Evolutionary conservation across 257 asterid species (phyloP), one percentile per base, ranked within the genome.

Genomic region (Fraxinus anomala): DNA sequence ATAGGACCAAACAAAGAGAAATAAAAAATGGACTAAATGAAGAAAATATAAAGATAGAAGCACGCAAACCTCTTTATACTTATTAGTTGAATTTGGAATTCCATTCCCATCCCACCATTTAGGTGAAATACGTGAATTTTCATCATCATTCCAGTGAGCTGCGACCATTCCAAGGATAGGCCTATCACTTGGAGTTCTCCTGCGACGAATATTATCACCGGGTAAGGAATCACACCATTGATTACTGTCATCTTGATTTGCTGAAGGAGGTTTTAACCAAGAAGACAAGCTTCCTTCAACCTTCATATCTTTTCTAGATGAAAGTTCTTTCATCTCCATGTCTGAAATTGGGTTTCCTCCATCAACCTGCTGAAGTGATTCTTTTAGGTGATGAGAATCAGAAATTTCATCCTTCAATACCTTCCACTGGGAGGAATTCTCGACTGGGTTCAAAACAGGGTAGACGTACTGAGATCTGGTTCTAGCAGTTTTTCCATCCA

Each of bases 91-190:
- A 79, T 95, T 95, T 7, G 99, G 99, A 74, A 95, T 92, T 54
- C 99, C 99, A 77, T 95, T 95, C 26, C 95, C 96, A 80, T 89
- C 95, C 97, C 96, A 91, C 94, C 91, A 85, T 80, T 87, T 87
- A 67, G 98, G 98, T 39, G 94, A 82, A 80, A 86, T 63, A 49
- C 77, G 86, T 74, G 89, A 77, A 24, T 78, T 36, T n/a, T 87
- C 96, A 19, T 92, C 90, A 19, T 91, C 96, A 61, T 87, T 86
- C 98, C 97, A 95, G 72, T 95, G 97, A 68, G 97, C 93, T 34
- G 98, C 96, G 70, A 95, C 97, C 96, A 90, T 84, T 40, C 99
- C 99, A 39, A 95, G 84, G 77, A 95, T 95, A 73, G 99, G 99
- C 86, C 97, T 87, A 72, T 95, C 99, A 19, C 82, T 84, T 34